Conservation (phyloP, 148 eudicot species). For the Chenopodium formosanum region DNA sequence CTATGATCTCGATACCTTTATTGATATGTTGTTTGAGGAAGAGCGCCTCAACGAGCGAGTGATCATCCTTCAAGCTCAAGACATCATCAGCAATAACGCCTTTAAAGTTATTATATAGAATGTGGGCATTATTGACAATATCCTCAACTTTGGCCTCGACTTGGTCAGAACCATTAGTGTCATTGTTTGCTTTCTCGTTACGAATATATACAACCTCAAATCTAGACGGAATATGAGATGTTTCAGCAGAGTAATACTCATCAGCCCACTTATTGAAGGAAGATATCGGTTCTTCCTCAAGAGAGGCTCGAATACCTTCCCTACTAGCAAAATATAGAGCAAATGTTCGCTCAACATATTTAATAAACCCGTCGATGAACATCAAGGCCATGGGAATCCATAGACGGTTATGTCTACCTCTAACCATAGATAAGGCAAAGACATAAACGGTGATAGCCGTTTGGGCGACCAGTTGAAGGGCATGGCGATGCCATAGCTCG, state of each 20-base stretch:
- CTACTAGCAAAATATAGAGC: background rate
- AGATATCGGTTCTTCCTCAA: background rate
- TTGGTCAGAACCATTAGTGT: too few species aligned
- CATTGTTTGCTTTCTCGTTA: too few species aligned
- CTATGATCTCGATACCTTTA: too few species aligned
- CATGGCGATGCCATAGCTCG: background rate
- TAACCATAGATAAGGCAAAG: background rate
- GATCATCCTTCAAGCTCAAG: background rate
- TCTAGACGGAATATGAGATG: background rate
- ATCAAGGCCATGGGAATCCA: background rate
- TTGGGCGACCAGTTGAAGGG: background rate
- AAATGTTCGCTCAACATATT: background rate
- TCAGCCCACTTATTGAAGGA: background rate
- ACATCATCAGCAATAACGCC: background rate
- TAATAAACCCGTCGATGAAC: background rate
- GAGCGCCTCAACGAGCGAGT: too few species aligned
- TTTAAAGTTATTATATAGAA: background rate
- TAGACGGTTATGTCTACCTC: background rate
- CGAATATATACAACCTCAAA: background rate
- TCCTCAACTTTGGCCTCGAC: too few species aligned
- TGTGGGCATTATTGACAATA: too few species aligned
- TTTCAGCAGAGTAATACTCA: background rate
- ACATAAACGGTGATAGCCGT: background rate
- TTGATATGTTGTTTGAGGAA: too few species aligned
- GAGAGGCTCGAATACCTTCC: background rate